A percentile compares a stretch with the other conserved stretches of the same genome.
phyloP scores from a whole-genome alignment of 257 asterid species.

The Jasminum sambac region DNA sequence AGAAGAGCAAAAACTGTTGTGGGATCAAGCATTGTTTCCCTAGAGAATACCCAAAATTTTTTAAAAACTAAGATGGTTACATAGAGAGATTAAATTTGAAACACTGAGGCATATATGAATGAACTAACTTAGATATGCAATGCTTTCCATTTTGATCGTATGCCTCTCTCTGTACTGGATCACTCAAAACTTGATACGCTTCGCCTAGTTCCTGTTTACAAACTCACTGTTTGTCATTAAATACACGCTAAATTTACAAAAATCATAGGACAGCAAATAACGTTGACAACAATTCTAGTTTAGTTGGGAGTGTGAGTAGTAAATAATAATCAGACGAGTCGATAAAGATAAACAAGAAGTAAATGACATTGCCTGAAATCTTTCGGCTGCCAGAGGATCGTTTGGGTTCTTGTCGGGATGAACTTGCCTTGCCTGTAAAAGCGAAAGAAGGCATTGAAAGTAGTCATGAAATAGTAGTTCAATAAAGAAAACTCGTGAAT shows the following conservation, averaged over 20 bases:
- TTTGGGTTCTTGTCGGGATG: slow-evolving; percentile 90
- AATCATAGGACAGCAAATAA: background rate
- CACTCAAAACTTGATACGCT: slow-evolving; percentile 89
- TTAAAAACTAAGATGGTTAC: background rate
- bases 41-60: slow-evolving; percentile 10
- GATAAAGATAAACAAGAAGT: background rate
- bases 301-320: background rate
- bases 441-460: background rate
- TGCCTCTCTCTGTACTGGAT: slow-evolving; percentile 74
- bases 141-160: slow-evolving; percentile 80
- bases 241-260: background rate
- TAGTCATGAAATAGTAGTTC: background rate
- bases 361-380: slow-evolving; percentile 64
- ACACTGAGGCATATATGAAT: background rate
- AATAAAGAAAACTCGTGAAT: background rate
- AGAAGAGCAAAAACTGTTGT: slow-evolving; percentile 91
- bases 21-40: slow-evolving; percentile 91
- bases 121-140: slow-evolving; percentile 62
- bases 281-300: background rate
- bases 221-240: slow-evolving; percentile 6
- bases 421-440: slow-evolving; percentile 82
- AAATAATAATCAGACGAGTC: background rate
- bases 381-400: slow-evolving; percentile 85
- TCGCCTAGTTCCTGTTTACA: slow-evolving; percentile 70
- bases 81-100: background rate